Evolutionary conservation across 805 yeast genomes (phyloP).

Genomic region (Hanseniaspora lachancei): DNA sequence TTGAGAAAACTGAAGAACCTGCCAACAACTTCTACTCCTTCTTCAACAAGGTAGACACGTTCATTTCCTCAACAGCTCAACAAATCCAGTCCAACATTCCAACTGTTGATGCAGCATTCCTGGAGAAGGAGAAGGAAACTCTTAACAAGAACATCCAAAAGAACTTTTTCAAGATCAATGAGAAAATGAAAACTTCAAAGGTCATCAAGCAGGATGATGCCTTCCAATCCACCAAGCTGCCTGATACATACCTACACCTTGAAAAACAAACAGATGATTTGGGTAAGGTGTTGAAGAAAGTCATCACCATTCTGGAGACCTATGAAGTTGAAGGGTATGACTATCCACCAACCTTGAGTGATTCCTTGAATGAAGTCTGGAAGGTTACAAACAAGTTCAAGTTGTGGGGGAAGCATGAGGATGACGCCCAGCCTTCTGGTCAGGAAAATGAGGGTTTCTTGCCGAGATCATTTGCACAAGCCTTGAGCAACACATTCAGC

Average conservation of each 20-base stretch:
- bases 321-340: constrained; percentile 67
- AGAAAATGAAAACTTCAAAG: constrained; percentile 9
- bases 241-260: constrained; percentile 54
- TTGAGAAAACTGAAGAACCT: background rate
- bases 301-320: constrained; percentile 42
- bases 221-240: constrained; percentile 40
- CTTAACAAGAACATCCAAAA: constrained; percentile 12
- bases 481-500: constrained; percentile 44
- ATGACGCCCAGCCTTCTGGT: background rate
- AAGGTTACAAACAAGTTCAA: constrained; percentile 19
- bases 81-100: constrained; percentile 13
- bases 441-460: constrained; percentile 20
- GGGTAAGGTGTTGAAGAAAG: constrained; percentile 43
- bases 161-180: constrained; percentile 11
- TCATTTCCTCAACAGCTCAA: constrained; percentile 11
- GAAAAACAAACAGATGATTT: constrained; percentile 57
- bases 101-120: background rate
- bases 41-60: constrained; percentile 11
- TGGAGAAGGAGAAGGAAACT: constrained; percentile 9
- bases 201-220: constrained; percentile 1
- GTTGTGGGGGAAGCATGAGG: constrained; percentile 16
- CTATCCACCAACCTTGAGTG: constrained; percentile 67
- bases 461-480: constrained; percentile 66
- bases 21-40: constrained; percentile 11
- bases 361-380: constrained; percentile 35